These are phyloP conservation scores for Triticum urartu DNA, from an alignment of 176 grass and related monocot genomes.

Conservation along the genomic window DNA sequence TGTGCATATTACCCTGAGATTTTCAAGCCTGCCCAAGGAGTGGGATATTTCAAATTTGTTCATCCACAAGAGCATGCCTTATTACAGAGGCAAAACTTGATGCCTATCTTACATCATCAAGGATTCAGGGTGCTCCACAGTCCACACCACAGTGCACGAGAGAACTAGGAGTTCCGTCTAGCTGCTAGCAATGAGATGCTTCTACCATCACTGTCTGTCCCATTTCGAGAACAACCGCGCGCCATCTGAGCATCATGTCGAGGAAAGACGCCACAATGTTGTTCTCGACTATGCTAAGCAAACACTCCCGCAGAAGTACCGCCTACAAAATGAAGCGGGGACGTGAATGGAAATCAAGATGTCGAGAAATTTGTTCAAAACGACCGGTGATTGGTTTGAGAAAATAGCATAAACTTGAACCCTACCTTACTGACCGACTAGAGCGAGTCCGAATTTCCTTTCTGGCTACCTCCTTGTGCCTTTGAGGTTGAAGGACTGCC, in stretches of 20 bases:
- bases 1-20: not conserved
- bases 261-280: not conserved
- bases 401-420: not conserved
- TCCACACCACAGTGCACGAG: not conserved
- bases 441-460: conserved; percentile 50
- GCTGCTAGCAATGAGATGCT: not conserved
- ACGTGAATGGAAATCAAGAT: not conserved
- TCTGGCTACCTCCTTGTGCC: conserved; percentile 52
- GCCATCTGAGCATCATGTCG: not conserved
- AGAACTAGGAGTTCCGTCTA: conserved; percentile 28
- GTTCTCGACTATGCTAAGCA: conserved; percentile 34
- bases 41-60: not conserved
- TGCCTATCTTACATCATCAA: not conserved
- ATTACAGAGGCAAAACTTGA: not conserved
- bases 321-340: conserved; percentile 28
- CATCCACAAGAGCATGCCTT: conserved; percentile 4
- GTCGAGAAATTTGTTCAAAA: not conserved
- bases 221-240: not conserved
- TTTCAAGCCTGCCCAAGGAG: not conserved
- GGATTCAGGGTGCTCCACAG: not conserved
- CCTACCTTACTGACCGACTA: conserved; percentile 45
- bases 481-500: conserved; percentile 72
- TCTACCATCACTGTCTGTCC: not conserved
- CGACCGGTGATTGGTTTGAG: not conserved
- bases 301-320: conserved; percentile 37